These are phyloP conservation scores for Carallia pectinifolia DNA, from an alignment of 345 rosid species.

Conservation along the genomic window DNA sequence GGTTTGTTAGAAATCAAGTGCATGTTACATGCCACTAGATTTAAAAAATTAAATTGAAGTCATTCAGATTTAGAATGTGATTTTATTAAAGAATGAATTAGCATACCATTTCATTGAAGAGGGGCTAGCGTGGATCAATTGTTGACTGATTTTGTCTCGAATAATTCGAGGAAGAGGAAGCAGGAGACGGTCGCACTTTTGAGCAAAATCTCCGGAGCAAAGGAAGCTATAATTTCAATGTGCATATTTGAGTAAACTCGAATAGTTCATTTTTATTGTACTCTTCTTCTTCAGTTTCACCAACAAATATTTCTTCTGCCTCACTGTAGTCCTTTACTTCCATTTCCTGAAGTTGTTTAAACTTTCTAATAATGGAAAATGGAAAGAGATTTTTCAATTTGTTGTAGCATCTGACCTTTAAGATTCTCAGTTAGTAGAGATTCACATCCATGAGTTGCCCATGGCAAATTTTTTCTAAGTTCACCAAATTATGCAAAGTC, in stretches of 20 bases:
- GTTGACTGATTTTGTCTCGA: too few species aligned
- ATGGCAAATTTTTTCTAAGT: constrained; percentile 23
- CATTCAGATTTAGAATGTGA: too few species aligned
- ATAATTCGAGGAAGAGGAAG: too few species aligned
- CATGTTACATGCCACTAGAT: too few species aligned
- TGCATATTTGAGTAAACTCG: constrained; percentile 5
- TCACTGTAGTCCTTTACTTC: constrained; percentile 12
- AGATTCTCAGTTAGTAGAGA: constrained; percentile 9
- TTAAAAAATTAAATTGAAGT: too few species aligned
- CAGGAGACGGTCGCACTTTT: too few species aligned
- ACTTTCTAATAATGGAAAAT: constrained; percentile 11
- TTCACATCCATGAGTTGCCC: not conserved
- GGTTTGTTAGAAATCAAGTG: too few species aligned
- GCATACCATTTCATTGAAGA: too few species aligned
- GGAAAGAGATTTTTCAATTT: constrained; percentile 22
- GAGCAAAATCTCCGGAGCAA: too few species aligned
- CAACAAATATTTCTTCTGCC: constrained; percentile 17
- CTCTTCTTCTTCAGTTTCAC: constrained; percentile 1
- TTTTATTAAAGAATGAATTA: too few species aligned
- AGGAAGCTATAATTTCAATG: not conserved
- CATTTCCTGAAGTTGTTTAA: constrained; percentile 15
- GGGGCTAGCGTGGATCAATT: too few species aligned
- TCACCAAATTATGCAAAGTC: constrained; percentile 6
- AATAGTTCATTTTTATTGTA: not conserved
- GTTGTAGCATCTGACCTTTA: constrained; percentile 14